Conservation (phyloP, 169 alveolate genomes). For the Babesia bigemina region DNA sequence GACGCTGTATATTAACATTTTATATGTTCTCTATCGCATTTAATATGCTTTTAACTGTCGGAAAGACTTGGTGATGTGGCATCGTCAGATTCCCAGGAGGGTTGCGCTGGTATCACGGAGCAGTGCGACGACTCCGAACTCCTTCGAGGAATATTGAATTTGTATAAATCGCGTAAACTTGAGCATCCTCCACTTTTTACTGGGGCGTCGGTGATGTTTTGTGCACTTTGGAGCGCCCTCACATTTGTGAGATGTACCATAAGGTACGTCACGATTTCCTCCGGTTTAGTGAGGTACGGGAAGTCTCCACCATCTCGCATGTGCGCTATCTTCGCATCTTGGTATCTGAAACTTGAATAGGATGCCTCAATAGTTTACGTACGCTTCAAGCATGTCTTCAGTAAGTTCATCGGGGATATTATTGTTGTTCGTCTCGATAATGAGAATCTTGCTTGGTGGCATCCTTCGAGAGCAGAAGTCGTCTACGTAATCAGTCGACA, state of each 20-base stretch:
- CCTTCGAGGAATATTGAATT: not conserved
- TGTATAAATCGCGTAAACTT: not conserved
- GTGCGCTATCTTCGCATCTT: slow-evolving; percentile 66
- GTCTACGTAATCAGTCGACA: slow-evolving; percentile 65
- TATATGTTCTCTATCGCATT: not conserved
- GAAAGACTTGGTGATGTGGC: slow-evolving; percentile 7
- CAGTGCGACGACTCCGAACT: slow-evolving; percentile 24
- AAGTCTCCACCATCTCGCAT: slow-evolving; percentile 75
- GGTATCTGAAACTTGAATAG: slow-evolving; percentile 40
- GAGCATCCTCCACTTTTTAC: not conserved
- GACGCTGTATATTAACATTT: not conserved
- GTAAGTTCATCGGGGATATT: slow-evolving; percentile 57
- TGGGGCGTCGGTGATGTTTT: not conserved
- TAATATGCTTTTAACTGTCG: slow-evolving; percentile 4
- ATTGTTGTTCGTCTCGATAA: slow-evolving; percentile 73
- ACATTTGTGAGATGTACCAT: slow-evolving; percentile 72
- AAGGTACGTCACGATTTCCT: slow-evolving; percentile 71
- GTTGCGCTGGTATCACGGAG: slow-evolving; percentile 13
- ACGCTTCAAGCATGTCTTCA: slow-evolving; percentile 55
- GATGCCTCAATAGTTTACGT: not conserved
- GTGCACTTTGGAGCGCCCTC: not conserved
- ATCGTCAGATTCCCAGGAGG: slow-evolving; percentile 10
- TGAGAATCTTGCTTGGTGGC: slow-evolving; percentile 41
- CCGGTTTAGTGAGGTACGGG: slow-evolving; percentile 75
- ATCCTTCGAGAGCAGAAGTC: slow-evolving; percentile 31